Percentiles rank a stretch among this genome's conserved stretches.
Conservation (phyloP, 1,284 basidiomycete genomes). For the Pseudozyma hubeiensis region DNA sequence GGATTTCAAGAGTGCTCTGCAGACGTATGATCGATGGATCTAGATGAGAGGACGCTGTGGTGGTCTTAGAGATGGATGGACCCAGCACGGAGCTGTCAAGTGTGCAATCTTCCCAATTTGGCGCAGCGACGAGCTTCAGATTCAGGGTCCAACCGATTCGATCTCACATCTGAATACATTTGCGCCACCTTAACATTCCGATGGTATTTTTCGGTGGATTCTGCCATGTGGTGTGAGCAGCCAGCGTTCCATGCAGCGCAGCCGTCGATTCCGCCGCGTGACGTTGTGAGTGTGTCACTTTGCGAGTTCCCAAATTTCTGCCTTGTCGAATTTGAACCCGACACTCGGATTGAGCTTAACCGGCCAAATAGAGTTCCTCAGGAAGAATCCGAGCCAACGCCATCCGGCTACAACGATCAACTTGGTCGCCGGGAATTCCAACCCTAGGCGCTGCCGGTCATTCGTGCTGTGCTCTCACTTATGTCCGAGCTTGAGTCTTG, state of each 20-base stretch:
- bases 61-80: too few species aligned
- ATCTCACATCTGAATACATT: conserved; percentile 2
- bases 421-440: background rate
- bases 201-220: background rate
- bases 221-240: conserved; percentile 9
- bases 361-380: conserved; percentile 1
- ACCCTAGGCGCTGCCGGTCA: background rate
- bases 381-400: background rate
- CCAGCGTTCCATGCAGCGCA: too few species aligned
- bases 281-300: conserved; percentile 14
- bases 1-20: background rate
- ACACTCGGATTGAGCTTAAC: conserved; percentile 3
- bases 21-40: too few species aligned
- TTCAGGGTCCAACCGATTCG: conserved; percentile 5
- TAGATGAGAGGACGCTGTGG: too few species aligned
- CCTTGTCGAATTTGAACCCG: too few species aligned
- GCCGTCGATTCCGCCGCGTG: background rate
- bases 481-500: too few species aligned
- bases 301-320: background rate
- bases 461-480: background rate
- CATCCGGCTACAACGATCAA: background rate
- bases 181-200: too few species aligned
- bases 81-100: too few species aligned
- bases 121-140: too few species aligned
- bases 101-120: too few species aligned